A percentile compares a stretch with the other conserved stretches of the same genome.
Conservation (phyloP, 1,284 basidiomycete genomes). For the Nidula niveotomentosa region DNA sequence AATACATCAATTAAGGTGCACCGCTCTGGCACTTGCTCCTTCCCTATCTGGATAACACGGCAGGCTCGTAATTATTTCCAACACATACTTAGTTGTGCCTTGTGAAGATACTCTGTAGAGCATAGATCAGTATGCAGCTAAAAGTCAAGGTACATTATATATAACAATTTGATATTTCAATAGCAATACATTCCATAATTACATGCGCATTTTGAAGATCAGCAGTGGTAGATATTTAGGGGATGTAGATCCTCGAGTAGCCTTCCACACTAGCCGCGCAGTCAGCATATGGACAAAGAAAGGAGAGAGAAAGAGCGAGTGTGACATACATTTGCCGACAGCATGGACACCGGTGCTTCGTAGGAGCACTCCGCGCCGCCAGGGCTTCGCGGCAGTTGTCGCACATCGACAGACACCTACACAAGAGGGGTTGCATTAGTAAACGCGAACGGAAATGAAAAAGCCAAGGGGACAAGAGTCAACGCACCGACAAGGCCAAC, state of each 20-base stretch:
- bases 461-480: conserved; percentile 1
- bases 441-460: not conserved
- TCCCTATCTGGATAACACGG: too few species aligned
- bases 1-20: too few species aligned
- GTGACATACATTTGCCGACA: conserved; percentile 61
- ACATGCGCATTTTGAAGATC: too few species aligned
- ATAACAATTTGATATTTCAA: too few species aligned
- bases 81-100: too few species aligned
- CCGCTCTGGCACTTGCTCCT: too few species aligned
- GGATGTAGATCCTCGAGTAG: conserved; percentile 70
- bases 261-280: conserved; percentile 57
- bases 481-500: conserved; percentile 76
- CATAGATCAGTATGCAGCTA: too few species aligned
- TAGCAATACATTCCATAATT: too few species aligned
- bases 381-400: conserved; percentile 71
- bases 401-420: conserved; percentile 70
- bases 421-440: not conserved
- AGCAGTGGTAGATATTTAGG: conserved; percentile 26
- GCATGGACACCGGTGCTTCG: conserved; percentile 74
- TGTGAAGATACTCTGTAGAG: too few species aligned
- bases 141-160: too few species aligned
- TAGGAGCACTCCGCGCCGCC: conserved; percentile 58
- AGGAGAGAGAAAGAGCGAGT: conserved; percentile 1
- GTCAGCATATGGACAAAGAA: conserved; percentile 2
- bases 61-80: too few species aligned